These are phyloP conservation scores for Pascua guehoae DNA, from an alignment of 1,284 basidiomycete species.

Conservation along the genomic window DNA sequence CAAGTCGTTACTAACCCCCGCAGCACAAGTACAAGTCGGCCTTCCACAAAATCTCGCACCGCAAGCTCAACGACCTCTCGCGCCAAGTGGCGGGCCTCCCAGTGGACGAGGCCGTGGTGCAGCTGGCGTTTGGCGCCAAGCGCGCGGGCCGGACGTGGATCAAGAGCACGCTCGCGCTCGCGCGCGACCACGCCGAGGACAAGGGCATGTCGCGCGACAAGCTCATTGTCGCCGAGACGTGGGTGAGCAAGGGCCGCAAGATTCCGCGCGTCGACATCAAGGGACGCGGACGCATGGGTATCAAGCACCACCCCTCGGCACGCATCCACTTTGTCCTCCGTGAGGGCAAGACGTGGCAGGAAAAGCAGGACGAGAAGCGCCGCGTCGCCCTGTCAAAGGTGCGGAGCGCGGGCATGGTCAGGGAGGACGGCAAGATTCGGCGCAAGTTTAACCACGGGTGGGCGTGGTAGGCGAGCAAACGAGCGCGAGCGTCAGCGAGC, in stretches of 20 bases:
- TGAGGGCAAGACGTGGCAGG: slow-evolving; percentile 74
- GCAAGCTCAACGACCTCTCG: slow-evolving; percentile 85
- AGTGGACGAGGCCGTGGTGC: slow-evolving; percentile 88
- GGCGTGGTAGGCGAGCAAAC: slow-evolving; percentile 64
- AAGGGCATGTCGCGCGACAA: slow-evolving; percentile 72
- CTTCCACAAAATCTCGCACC: slow-evolving; percentile 86
- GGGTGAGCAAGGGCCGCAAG: slow-evolving; percentile 79
- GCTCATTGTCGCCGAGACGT: slow-evolving; percentile 83
- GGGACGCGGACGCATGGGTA: slow-evolving; percentile 77
- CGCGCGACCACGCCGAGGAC: slow-evolving; percentile 79
- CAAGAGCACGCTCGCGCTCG: slow-evolving; percentile 81
- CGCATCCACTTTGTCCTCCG: slow-evolving; percentile 73
- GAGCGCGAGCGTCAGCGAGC: background rate
- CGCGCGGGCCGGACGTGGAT: slow-evolving; percentile 72
- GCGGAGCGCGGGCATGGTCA: slow-evolving; percentile 68
- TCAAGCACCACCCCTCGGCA: slow-evolving; percentile 72
- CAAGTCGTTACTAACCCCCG: slow-evolving; percentile 1
- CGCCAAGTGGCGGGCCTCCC: slow-evolving; percentile 83
- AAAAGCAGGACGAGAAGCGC: slow-evolving; percentile 63
- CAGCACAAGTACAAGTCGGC: slow-evolving; percentile 58
- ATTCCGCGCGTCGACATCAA: slow-evolving; percentile 73
- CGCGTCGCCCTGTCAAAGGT: slow-evolving; percentile 69
- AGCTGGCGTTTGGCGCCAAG: slow-evolving; percentile 94
- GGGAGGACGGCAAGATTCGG: slow-evolving; percentile 74
- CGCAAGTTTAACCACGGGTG: slow-evolving; percentile 63